Evolutionary conservation across 2,329 filamentous ascomycete genomes (phyloP).

Genomic region (Acrocalymma vagum): DNA sequence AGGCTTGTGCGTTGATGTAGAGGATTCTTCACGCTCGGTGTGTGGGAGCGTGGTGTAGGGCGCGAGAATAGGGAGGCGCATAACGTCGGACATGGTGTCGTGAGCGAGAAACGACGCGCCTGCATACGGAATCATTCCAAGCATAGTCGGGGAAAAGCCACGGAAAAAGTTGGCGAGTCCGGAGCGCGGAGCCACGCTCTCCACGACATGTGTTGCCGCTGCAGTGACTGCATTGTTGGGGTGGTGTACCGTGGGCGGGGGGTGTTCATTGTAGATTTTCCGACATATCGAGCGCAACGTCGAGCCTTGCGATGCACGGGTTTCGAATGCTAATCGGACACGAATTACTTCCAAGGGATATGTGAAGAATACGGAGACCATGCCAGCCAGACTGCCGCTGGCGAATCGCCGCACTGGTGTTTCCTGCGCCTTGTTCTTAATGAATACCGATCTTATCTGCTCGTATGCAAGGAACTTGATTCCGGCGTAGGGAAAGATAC

Average conservation of each 20-base stretch:
- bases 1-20: slow-evolving; percentile 62
- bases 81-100: slow-evolving; percentile 84
- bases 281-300: slow-evolving; percentile 79
- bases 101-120: slow-evolving; percentile 96
- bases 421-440: slow-evolving; percentile 76
- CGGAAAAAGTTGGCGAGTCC: slow-evolving; percentile 93
- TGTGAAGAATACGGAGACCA: slow-evolving; percentile 93
- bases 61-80: slow-evolving; percentile 74
- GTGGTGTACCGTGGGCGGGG: slow-evolving; percentile 39
- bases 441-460: slow-evolving; percentile 84
- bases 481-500: slow-evolving; percentile 96
- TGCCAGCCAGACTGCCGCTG: slow-evolving; percentile 79
- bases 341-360: slow-evolving; percentile 94
- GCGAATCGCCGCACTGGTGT: slow-evolving; percentile 79
- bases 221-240: slow-evolving; percentile 51
- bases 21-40: slow-evolving; percentile 51
- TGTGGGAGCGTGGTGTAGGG: slow-evolving; percentile 78
- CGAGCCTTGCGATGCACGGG: slow-evolving; percentile 74
- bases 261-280: slow-evolving; percentile 84
- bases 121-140: slow-evolving; percentile 97
- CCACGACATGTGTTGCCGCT: slow-evolving; percentile 54
- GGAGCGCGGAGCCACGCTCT: slow-evolving; percentile 65
- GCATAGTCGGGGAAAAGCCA: slow-evolving; percentile 86
- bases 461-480: slow-evolving; percentile 99
- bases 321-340: slow-evolving; percentile 94